phyloP scores from a whole-genome alignment of 2,329 filamentous ascomycete genomes.

The Cladosporium sp. region DNA sequence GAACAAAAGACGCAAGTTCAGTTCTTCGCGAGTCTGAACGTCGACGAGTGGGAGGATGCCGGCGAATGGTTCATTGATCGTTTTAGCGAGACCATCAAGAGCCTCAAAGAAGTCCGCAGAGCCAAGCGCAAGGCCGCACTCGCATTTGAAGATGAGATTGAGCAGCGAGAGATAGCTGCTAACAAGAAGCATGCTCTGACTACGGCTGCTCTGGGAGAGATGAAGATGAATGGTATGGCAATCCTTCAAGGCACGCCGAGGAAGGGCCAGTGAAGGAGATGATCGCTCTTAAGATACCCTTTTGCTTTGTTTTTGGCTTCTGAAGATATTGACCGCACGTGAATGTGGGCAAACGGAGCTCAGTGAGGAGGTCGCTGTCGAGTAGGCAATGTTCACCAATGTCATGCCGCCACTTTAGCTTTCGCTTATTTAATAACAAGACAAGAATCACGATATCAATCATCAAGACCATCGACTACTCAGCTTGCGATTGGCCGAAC shows the following conservation, averaged over 20 bases:
- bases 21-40: slow-evolving; percentile 50
- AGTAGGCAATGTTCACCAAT: no score
- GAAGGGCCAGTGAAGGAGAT: slow-evolving; percentile 16
- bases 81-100: slow-evolving; percentile 48
- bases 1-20: slow-evolving; percentile 36
- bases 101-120: slow-evolving; percentile 50
- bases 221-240: slow-evolving; percentile 52
- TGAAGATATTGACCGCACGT: no score
- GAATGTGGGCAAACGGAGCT: no score
- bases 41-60: slow-evolving; percentile 58
- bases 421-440: no score
- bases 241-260: slow-evolving; percentile 47
- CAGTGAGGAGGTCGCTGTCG: no score
- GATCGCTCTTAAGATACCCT: slow-evolving; percentile 4
- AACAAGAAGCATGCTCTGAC: slow-evolving; percentile 47
- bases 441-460: no score
- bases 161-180: slow-evolving; percentile 49
- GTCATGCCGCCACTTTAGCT: no score
- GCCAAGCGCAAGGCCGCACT: slow-evolving; percentile 51
- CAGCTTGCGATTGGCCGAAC: no score
- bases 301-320: slow-evolving; percentile 1
- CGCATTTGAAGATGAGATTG: slow-evolving; percentile 53
- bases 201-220: slow-evolving; percentile 32
- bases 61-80: slow-evolving; percentile 57
- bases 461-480: no score